Percentiles rank a stretch among this genome's conserved stretches.
These are phyloP conservation scores for Ustilago bromivora DNA, from an alignment of 1,284 basidiomycete species.

Conservation along the genomic window DNA sequence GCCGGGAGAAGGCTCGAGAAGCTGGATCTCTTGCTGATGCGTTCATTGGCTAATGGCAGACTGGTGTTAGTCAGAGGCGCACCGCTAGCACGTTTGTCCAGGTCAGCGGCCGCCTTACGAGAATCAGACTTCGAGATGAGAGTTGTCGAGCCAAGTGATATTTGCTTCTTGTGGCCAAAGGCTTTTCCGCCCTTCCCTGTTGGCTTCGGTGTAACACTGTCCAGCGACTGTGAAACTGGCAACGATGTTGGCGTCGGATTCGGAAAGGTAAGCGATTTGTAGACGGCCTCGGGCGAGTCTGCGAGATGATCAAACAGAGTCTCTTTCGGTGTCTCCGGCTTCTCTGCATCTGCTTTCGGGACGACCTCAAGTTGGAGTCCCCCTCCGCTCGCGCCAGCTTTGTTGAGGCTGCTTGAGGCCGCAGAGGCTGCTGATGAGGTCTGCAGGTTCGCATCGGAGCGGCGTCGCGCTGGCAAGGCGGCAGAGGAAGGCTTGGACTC, in stretches of 20 bases:
- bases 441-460: background rate
- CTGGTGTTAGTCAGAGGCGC: slow-evolving; percentile 12
- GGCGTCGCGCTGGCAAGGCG: background rate
- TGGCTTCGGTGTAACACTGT: slow-evolving; percentile 5
- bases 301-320: slow-evolving; percentile 35
- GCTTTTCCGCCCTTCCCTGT: background rate
- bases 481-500: background rate
- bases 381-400: background rate
- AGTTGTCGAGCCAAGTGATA: slow-evolving; percentile 30
- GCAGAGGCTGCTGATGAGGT: background rate
- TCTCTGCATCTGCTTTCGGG: background rate
- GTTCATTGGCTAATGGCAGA: slow-evolving; percentile 5
- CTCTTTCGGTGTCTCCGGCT: background rate
- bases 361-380: background rate
- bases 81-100: slow-evolving; percentile 27
- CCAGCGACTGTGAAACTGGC: slow-evolving; percentile 35
- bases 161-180: slow-evolving; percentile 33
- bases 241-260: slow-evolving; percentile 10
- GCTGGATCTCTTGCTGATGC: slow-evolving; percentile 16
- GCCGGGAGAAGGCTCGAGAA: slow-evolving; percentile 16
- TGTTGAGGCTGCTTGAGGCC: background rate
- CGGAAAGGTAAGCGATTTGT: slow-evolving; percentile 33
- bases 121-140: slow-evolving; percentile 31
- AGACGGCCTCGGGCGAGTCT: slow-evolving; percentile 34
- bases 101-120: slow-evolving; percentile 23